Evolutionary conservation across 2,329 filamentous ascomycete species (phyloP), one percentile per base, ranked within the genome.

Genomic region (Xylariaceae sp.): DNA sequence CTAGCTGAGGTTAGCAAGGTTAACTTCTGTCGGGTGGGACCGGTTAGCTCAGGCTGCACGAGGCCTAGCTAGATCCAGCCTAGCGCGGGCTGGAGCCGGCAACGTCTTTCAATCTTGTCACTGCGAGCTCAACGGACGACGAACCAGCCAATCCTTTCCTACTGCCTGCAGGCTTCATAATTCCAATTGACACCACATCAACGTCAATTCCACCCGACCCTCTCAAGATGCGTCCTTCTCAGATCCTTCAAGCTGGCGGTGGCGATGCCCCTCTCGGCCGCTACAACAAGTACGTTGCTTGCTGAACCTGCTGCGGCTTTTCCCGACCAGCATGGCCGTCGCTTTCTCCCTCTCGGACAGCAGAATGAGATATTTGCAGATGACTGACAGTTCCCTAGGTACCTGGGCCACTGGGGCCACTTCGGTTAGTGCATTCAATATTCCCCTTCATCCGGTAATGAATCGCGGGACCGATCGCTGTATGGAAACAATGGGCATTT

Each of bases 391-490:
- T 6, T 45, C 5, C n/a, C n/a, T 69, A 92, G 89, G 74, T 92
- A 80, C 76, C 77, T 92, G 61, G 89, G 89, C 68, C 77, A 77
- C 75, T 93, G 89, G 88, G 89, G 89, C 71, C 78, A 80, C 71
- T 78, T 92, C 66, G 89, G 88, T 91, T 84, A 79, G 85, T 84
- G 39, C 55, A 58, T 50, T 47, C 51, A 50, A 51, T 58, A 49
- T 17, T 55, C 47, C 50, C 35, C 35, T 30, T 48, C 30, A 3
- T 34, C 11, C 30, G 17, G 45, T 15, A 4, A 52, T 17, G 37
- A 18, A 45, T 7, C 30, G 11, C 54, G 51, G 37, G 60, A 15
- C 30, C 56, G 51, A 51, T 45, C 45, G 55, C 55, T 37, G 23
- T 23, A 44, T 50, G 50, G n/a, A 48, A 41, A 23, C 10, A 51